Base-by-base conservation (phyloP, 2,329 filamentous ascomycete genomes). In the Talaromyces sp. region DNA sequence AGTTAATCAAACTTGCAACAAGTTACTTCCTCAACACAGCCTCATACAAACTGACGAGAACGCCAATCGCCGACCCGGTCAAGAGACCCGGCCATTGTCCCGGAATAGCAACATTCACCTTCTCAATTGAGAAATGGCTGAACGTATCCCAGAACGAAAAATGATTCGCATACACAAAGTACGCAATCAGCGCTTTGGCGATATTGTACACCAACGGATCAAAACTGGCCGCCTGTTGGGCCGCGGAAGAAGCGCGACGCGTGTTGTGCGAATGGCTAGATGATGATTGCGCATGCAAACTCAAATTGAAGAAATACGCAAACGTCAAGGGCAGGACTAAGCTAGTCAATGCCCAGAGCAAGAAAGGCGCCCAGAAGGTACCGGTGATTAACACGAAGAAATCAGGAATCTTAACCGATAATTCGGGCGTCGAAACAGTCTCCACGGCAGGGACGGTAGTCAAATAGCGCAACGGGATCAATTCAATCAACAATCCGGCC, bases 131-230 rank as follows among this genome's bases (percentile, higher is more conserved):
- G 51, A 63, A 65, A 22, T 63, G 59, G 62, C 67, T 71, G 63
- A 69, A 77, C 9, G 75, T 25, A 17, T 70, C 67, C 63, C 67
- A 72, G 59, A 76, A 72, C 25, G 64, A 69, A 62, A 75, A 74
- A 19, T 69, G 66, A 8, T 72, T 84, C 9, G 81, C 84, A 70
- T 92, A 96, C 17, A 96, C 86, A 35, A 93, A 81, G 72, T 89
- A 96, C 7, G 89, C 86, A 60, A 92, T 74, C 56, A 97, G 71
- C 0, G 88, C 92, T 78, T 96, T 96, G 66, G 84, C 84, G 58
- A 97, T 86, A 77, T 92, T 96, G 77, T 95, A 99, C 21, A 87
- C 89, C 69, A 97, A 77, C 3, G 92, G 92, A 71, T 99, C 94
- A 63, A 93, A 85, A 41, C 62, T 68, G 5, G 67, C 45, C 45